Evolutionary conservation across 176 grass and related monocot species (phyloP).

Genomic region (Sorghum bicolor): DNA sequence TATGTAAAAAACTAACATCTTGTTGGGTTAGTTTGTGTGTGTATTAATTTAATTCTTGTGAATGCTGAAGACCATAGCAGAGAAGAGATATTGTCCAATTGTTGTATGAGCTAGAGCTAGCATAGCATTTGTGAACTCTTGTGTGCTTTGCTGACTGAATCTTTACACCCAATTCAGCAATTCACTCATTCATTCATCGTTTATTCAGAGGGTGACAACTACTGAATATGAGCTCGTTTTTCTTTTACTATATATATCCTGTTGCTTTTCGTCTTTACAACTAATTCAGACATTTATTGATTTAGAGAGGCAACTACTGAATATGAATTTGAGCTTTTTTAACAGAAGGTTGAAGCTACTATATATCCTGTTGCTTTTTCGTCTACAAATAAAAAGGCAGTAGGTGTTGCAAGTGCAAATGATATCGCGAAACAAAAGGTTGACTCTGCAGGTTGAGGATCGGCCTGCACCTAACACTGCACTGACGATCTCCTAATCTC

Average conservation of each 20-base stretch:
- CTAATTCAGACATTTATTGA: neutral
- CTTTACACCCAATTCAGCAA: too few relatives aligned
- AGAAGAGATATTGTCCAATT: too few relatives aligned
- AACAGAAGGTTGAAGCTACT: neutral
- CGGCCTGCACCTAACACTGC: slow-evolving; percentile 14
- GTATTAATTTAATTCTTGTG: neutral
- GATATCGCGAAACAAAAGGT: slow-evolving; percentile 12
- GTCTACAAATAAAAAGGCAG: neutral
- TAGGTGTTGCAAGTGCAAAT: neutral
- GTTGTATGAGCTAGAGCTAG: neutral
- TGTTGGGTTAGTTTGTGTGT: slow-evolving; percentile 19
- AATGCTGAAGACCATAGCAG: slow-evolving; percentile 24
- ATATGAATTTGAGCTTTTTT: neutral
- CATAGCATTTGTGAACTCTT: neutral
- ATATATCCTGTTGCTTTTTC: neutral
- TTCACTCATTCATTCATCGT: neutral
- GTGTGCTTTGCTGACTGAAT: slow-evolving; percentile 2
- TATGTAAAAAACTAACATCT: slow-evolving; percentile 44
- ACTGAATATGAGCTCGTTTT: neutral
- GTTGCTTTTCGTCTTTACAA: neutral
- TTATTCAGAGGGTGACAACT: neutral
- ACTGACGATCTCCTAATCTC: too few relatives aligned
- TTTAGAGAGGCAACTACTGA: neutral
- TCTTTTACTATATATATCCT: neutral
- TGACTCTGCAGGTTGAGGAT: neutral